These are phyloP conservation scores for Ophiocordyceps camponoti-leonardi DNA, from an alignment of 2,329 filamentous ascomycete species.

Conservation along the genomic window DNA sequence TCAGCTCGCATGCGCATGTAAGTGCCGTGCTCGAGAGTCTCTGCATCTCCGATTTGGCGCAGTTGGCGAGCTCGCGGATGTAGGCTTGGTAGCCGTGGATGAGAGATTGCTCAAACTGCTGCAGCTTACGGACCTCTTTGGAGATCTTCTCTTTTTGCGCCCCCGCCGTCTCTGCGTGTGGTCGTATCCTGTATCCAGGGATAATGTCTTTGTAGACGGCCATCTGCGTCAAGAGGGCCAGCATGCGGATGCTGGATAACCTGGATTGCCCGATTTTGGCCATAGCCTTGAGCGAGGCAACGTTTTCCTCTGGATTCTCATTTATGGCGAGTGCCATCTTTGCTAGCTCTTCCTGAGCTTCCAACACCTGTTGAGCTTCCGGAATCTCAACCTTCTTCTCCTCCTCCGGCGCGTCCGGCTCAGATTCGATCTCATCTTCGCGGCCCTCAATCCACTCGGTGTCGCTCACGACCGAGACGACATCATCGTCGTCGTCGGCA, in stretches of 20 bases:
- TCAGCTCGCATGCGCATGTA: conserved; percentile 65
- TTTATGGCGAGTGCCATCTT: conserved; percentile 67
- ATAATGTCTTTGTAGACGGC: conserved; percentile 92
- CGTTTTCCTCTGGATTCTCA: conserved; percentile 84
- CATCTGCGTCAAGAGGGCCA: conserved; percentile 73
- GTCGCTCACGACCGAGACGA: conserved; percentile 40
- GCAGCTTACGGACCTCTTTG: conserved; percentile 72
- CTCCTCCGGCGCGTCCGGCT: conserved; percentile 30
- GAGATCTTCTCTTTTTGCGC: conserved; percentile 65
- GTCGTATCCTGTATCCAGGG: conserved; percentile 86
- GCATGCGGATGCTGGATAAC: conserved; percentile 62
- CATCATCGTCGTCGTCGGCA: conserved; percentile 43
- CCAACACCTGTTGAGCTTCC: conserved; percentile 60
- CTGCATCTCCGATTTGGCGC: conserved; percentile 40
- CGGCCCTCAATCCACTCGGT: conserved; percentile 46
- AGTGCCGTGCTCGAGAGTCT: conserved; percentile 60
- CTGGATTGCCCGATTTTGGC: conserved; percentile 54
- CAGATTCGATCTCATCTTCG: conserved; percentile 32
- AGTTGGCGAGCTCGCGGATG: conserved; percentile 53
- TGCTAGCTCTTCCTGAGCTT: conserved; percentile 85
- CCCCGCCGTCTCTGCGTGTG: conserved; percentile 56
- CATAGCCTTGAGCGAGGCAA: conserved; percentile 60
- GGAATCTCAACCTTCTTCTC: conserved; percentile 46
- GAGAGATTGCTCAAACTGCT: conserved; percentile 75
- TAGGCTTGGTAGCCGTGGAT: conserved; percentile 75